These are phyloP conservation scores for Dictyostelium gargantuum DNA, from an alignment of 208 protist genomes.

Conservation along the genomic window DNA sequence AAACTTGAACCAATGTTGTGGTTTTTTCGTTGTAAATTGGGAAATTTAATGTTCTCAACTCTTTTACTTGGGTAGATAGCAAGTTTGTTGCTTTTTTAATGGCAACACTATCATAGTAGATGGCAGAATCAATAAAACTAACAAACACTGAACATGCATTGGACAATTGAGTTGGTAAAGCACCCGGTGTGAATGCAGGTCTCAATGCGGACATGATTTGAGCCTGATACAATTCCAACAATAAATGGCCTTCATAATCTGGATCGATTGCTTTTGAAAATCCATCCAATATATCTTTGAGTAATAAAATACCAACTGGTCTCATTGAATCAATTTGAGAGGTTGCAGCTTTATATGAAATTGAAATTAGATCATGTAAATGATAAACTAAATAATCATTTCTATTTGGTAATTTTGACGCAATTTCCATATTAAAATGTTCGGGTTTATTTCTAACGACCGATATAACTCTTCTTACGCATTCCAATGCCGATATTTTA, in stretches of 20 bases:
- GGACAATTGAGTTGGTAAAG: conserved; percentile 24
- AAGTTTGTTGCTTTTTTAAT: conserved; percentile 16
- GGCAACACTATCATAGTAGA: conserved; percentile 43
- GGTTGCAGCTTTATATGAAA: conserved; percentile 48
- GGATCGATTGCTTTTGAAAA: conserved; percentile 40
- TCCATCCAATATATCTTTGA: conserved; percentile 44
- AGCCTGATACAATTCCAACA: conserved; percentile 64
- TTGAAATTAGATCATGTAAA: conserved; percentile 50
- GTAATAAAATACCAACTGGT: conserved; percentile 46
- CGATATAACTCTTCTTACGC: conserved; percentile 28
- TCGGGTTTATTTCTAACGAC: conserved; percentile 10
- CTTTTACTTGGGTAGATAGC: background rate
- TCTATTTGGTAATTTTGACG: background rate
- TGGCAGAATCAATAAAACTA: background rate
- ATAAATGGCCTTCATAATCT: conserved; percentile 64
- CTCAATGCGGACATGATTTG: conserved; percentile 60
- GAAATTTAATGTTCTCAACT: conserved; percentile 51
- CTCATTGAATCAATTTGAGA: conserved; percentile 58
- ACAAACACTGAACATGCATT: conserved; percentile 47
- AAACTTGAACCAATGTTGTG: conserved; percentile 61
- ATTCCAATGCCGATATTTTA: conserved; percentile 53
- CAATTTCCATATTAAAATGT: conserved; percentile 10
- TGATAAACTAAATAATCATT: conserved; percentile 25
- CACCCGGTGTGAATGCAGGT: conserved; percentile 46
- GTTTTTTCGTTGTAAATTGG: conserved; percentile 58